Evolutionary conservation across 495 filamentous ascomycete species (phyloP).

Genomic region (Talaromyces liani): DNA sequence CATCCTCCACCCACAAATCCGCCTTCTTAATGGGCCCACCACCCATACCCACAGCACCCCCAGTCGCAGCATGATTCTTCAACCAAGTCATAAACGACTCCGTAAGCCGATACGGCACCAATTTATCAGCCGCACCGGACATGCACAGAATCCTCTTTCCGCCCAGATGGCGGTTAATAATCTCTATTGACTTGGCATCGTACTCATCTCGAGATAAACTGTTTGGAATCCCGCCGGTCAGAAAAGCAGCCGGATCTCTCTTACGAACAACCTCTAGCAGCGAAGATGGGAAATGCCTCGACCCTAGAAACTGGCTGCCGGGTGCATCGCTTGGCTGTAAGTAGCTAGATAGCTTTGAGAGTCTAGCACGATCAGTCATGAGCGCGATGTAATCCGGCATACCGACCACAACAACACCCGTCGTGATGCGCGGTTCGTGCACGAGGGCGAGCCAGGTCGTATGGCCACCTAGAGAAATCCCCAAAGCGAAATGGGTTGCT

Average conservation of each 20-base stretch:
- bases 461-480: constrained; percentile 83
- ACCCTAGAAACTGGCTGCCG: constrained; percentile 64
- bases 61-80: constrained; percentile 46
- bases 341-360: constrained; percentile 62
- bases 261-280: constrained; percentile 54
- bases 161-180: constrained; percentile 42
- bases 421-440: constrained; percentile 66
- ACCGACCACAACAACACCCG: constrained; percentile 74
- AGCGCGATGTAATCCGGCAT: constrained; percentile 81
- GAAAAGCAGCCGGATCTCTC: constrained; percentile 62
- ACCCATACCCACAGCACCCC: constrained; percentile 48
- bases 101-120: constrained; percentile 70
- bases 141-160: constrained; percentile 75
- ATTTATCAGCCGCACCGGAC: constrained; percentile 68
- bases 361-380: constrained; percentile 67
- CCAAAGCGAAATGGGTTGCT: constrained; percentile 64
- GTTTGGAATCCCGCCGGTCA: constrained; percentile 44
- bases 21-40: constrained; percentile 15
- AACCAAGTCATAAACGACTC: constrained; percentile 67
- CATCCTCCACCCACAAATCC: constrained; percentile 58
- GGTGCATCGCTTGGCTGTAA: constrained; percentile 36
- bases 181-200: background rate
- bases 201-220: background rate
- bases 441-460: constrained; percentile 77
- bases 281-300: constrained; percentile 61